Conservation (phyloP, 148 eudicot species). For the Chenopodium album region DNA sequence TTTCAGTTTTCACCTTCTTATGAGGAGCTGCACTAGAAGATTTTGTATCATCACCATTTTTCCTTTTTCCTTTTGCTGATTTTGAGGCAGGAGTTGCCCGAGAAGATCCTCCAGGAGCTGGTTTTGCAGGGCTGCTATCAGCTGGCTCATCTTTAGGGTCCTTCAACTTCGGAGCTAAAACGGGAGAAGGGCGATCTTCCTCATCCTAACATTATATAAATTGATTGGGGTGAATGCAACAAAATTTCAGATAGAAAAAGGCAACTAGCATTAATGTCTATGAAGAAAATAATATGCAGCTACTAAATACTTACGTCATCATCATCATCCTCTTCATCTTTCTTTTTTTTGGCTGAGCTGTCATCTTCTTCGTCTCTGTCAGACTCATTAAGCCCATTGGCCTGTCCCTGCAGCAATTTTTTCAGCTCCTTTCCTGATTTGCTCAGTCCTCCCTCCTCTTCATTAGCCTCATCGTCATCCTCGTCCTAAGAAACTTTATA, state of each 20-base stretch:
- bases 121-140: slow-evolving; percentile 70
- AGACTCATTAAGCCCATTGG: slow-evolving; percentile 80
- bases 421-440: slow-evolving; percentile 96
- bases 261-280: neutral
- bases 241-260: neutral
- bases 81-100: slow-evolving; percentile 77
- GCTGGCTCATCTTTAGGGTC: slow-evolving; percentile 81
- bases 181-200: slow-evolving; percentile 73
- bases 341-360: slow-evolving; percentile 22
- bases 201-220: slow-evolving; percentile 42
- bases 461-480: slow-evolving; percentile 70
- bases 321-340: slow-evolving; percentile 79
- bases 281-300: slow-evolving; percentile 8
- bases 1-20: slow-evolving; percentile 88
- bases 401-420: slow-evolving; percentile 81
- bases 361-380: slow-evolving; percentile 45
- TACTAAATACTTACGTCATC: slow-evolving; percentile 62
- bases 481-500: slow-evolving; percentile 48
- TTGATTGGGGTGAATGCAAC: neutral
- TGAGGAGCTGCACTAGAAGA: slow-evolving; percentile 48
- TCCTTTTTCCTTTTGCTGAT: slow-evolving; percentile 89
- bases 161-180: slow-evolving; percentile 74
- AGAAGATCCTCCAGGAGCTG: slow-evolving; percentile 48
- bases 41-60: slow-evolving; percentile 70
- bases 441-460: slow-evolving; percentile 88